Base-by-base conservation (phyloP, 1,284 basidiomycete species). In the Tetrapyrgos nigripes region DNA sequence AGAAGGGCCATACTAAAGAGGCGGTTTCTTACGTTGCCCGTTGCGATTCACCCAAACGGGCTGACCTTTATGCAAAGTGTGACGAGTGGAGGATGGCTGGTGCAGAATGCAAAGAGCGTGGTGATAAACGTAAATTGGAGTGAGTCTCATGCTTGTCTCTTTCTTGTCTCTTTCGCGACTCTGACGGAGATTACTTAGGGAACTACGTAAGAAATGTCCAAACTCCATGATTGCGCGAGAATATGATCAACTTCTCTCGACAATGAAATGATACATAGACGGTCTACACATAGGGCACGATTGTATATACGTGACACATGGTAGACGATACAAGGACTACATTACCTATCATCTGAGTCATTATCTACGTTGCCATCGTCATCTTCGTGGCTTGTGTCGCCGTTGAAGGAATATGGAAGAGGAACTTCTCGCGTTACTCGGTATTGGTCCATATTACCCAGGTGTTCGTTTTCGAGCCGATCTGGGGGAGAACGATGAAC, bases 81-180 rank as follows among this genome's bases (percentile, higher is more conserved):
- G 90, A 89, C 3, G 94, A 96, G 60, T 97, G 94, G 94, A 83
- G 88, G 50, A 80, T 86, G 72, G 95, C 95, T 0, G 95, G 91
- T 1, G 89, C 87, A 71, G 91, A 93, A 63, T 95, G 92, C 72
- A 95, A 93, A 73, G 93, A 95, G 52, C 80, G 92, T 27, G 87
- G 87, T 1, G 93, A 97, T 69, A 92, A 89, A 71, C 83, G 82
- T 10, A 91, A 88, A 63, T 73, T 97, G 19, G 91, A 93, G 94
- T 95, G 71, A 70, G 92, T 85, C 19, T 37, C 40, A 40, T 17
- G 58, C 50, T 53, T 59, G n/a, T n/a, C n/a, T n/a, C n/a, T 57
- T 47, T n/a, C 10, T 63, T 44, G 28, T 58, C 62, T 29, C 49
- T 52, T 57, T 17, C 10, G 19, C 19, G 28, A 55, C 23, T 53